Evolutionary conservation across 306 rosid genomes (phyloP).

Genomic region (Gastrolobium bilobum): DNA sequence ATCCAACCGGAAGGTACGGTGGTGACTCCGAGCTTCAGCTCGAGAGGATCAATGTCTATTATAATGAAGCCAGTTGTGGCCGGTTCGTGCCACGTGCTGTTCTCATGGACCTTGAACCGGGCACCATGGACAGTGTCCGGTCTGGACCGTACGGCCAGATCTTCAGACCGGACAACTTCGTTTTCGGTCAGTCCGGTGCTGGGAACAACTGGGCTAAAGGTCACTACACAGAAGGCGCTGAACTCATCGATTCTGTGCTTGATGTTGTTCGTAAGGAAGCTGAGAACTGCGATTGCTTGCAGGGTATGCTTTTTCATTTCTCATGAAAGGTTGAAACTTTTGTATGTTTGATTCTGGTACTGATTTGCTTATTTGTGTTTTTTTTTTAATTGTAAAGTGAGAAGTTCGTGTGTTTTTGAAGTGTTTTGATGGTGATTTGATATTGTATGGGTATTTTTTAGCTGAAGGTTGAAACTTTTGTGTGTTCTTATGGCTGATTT

Average conservation of each 20-base stretch:
- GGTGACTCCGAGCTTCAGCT: constrained; percentile 74
- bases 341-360: not conserved
- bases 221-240: constrained; percentile 82
- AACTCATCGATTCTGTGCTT: constrained; percentile 76
- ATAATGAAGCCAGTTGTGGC: constrained; percentile 78
- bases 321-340: not conserved
- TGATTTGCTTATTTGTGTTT: not conserved
- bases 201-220: constrained; percentile 89
- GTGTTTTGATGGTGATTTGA: not conserved
- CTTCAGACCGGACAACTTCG: constrained; percentile 78
- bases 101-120: constrained; percentile 88
- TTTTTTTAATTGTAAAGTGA: not conserved
- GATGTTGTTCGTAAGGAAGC: constrained; percentile 86
- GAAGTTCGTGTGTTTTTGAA: not conserved
- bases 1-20: constrained; percentile 69
- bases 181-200: constrained; percentile 84
- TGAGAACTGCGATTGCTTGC: constrained; percentile 81
- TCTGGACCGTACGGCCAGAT: constrained; percentile 81
- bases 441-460: not conserved
- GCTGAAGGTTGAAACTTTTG: too few species aligned
- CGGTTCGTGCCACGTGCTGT: constrained; percentile 77
- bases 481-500: too few species aligned
- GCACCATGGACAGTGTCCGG: constrained; percentile 83
- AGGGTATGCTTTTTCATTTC: constrained; percentile 51
- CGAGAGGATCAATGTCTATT: constrained; percentile 83